Conservation (phyloP, 1,284 basidiomycete genomes). For the Quambalaria eucalypti region DNA sequence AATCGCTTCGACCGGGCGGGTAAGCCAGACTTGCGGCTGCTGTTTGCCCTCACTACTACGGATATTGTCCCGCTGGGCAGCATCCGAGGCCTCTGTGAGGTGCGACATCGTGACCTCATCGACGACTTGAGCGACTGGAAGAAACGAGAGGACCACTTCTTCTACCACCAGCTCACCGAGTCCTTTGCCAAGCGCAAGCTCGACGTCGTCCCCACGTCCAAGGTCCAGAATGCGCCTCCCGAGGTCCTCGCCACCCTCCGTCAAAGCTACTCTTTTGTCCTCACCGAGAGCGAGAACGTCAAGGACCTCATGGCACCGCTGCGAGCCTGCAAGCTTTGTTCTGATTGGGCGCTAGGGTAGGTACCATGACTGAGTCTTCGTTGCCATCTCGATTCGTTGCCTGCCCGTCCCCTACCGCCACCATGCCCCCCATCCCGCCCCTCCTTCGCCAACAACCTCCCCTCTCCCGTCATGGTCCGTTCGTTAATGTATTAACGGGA, state of each 20-base stretch:
- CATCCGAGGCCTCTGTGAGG: conserved; percentile 80
- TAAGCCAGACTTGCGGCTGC: conserved; percentile 80
- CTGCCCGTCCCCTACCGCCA: not conserved
- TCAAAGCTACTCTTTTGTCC: conserved; percentile 83
- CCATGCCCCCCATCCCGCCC: no score
- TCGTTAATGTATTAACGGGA: no score
- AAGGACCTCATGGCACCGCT: conserved; percentile 78
- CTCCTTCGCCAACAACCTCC: no score
- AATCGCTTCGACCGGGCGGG: no score
- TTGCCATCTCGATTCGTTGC: conserved; percentile 3
- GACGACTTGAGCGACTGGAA: conserved; percentile 76
- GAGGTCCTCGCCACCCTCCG: conserved; percentile 52
- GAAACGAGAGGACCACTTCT: conserved; percentile 85
- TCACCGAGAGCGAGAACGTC: conserved; percentile 84
- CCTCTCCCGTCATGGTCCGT: no score
- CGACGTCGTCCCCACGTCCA: conserved; percentile 79
- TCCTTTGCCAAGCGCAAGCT: conserved; percentile 97
- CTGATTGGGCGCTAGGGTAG: conserved; percentile 79
- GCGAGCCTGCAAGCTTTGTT: conserved; percentile 72
- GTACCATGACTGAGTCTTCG: conserved; percentile 55
- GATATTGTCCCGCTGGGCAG: conserved; percentile 86
- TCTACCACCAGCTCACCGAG: conserved; percentile 86
- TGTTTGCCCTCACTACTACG: conserved; percentile 88
- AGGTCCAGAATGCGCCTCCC: conserved; percentile 64
- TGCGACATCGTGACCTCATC: conserved; percentile 87